Evolutionary conservation across 2,329 filamentous ascomycete species (phyloP).

Genomic region (Teratosphaeria pseudoeucalypti): DNA sequence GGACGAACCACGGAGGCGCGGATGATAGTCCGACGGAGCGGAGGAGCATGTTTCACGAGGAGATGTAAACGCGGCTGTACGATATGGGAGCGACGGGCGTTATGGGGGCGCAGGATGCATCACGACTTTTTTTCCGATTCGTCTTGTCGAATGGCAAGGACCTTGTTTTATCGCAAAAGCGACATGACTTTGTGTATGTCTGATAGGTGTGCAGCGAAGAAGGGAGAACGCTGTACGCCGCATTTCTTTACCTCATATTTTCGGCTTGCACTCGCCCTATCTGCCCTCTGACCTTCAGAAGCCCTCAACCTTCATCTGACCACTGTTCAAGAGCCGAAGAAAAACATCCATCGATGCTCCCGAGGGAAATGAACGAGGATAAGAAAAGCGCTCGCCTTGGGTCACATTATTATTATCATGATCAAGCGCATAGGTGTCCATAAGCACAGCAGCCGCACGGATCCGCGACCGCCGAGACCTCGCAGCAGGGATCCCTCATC

Average conservation of each 20-base stretch:
- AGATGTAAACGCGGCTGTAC: conserved; percentile 39
- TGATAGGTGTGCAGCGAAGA: neutral
- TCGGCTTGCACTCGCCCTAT: neutral
- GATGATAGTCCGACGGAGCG: conserved; percentile 55
- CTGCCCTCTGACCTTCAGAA: too few species aligned
- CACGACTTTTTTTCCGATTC: neutral
- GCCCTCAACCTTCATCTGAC: too few species aligned
- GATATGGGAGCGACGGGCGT: neutral
- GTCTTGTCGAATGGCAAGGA: neutral
- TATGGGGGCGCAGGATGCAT: neutral
- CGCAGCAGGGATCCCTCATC: too few species aligned
- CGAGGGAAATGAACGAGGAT: too few species aligned
- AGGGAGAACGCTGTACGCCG: neutral
- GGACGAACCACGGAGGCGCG: conserved; percentile 18
- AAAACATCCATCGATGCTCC: too few species aligned
- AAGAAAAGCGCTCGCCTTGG: too few species aligned
- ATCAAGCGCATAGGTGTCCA: too few species aligned
- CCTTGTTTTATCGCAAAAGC: neutral
- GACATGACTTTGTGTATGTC: neutral
- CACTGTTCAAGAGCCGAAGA: too few species aligned
- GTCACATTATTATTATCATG: too few species aligned
- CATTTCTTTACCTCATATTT: neutral
- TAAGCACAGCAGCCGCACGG: too few species aligned
- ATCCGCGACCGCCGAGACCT: too few species aligned
- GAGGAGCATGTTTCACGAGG: conserved; percentile 60